Base-by-base conservation (phyloP, 2,329 filamentous ascomycete genomes). In the Penicillium sp. region DNA sequence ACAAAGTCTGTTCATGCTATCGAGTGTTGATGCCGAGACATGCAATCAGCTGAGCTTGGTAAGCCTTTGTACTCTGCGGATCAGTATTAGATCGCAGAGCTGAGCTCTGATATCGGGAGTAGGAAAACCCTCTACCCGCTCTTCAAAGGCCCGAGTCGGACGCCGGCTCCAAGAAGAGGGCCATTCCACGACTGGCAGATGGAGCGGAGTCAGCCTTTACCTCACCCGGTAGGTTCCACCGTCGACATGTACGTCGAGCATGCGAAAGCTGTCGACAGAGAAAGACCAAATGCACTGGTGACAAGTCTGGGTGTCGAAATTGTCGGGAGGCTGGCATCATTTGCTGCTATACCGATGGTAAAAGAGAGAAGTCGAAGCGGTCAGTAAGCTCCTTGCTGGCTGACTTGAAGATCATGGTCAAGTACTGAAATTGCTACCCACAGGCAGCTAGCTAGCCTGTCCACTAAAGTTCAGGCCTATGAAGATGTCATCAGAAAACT, bases 201-300 rank as follows among this genome's bases (percentile, higher is more conserved):
- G 71, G 69, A 42, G 60, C 68, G 38, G 73, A 76, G 58, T 72
- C 74, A 38, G 66, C 69, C 13, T 73, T 75, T 33, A 68, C 71
- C 8, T 71, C 74, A 5, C 70, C 74, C 28, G 73, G 72, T 25
- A 69, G 75, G 33, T 72, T 73, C n/a, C 75, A 76, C 51, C 73
- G 75, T 54, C 73, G 73, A 25, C 74, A 77, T 59, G 74, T 76
- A 35, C 73, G 72, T 46, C 74, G 74, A 58, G 79, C 79, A 19
- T 81, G 79, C 58, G 79, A 81, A 58, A 76, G 76, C n/a, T 81
- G 79, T 62, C 73, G 79, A 25, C 73, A 77, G 59, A 73, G 78
- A 46, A 81, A 81, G 65, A 80, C 77, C 38, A 81, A 80, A 66
- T 81, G 79, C 60, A 78, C 76, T 28, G 79, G 79, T 19, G 79